Evolutionary conservation across 306 rosid species (phyloP).

Genomic region (Sindora glabra): DNA sequence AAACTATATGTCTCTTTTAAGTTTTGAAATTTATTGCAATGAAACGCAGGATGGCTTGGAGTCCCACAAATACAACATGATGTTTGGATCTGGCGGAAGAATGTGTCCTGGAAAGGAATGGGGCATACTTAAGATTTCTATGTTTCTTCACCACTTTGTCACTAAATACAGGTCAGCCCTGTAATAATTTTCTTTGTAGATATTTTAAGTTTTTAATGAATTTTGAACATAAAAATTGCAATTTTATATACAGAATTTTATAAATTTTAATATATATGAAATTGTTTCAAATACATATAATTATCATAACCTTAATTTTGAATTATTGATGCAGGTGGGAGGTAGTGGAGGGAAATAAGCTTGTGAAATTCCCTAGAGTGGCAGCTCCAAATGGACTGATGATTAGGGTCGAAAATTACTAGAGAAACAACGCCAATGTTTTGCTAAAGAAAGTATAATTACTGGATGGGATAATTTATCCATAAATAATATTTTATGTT

Average conservation of each 20-base stretch:
- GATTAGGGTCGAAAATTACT: conserved; percentile 38
- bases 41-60: conserved; percentile 50
- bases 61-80: conserved; percentile 39
- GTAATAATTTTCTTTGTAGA: too few species aligned
- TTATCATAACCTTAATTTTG: background rate
- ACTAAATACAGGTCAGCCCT: conserved; percentile 52
- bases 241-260: too few species aligned
- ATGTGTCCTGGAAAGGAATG: conserved; percentile 72
- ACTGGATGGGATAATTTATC: too few species aligned
- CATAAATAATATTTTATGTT: too few species aligned
- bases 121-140: conserved; percentile 50
- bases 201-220: background rate
- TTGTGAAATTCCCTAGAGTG: conserved; percentile 66
- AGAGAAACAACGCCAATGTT: background rate
- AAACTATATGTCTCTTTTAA: background rate
- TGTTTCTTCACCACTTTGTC: conserved; percentile 67
- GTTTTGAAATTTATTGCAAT: background rate
- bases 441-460: too few species aligned
- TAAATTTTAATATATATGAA: too few species aligned
- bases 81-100: conserved; percentile 70
- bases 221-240: too few species aligned
- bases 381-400: conserved; percentile 69
- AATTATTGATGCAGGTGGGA: conserved; percentile 58
- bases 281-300: too few species aligned
- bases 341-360: conserved; percentile 52